Evolutionary conservation across 345 rosid genomes (phyloP).

Genomic region (Stellera chamaejasme): DNA sequence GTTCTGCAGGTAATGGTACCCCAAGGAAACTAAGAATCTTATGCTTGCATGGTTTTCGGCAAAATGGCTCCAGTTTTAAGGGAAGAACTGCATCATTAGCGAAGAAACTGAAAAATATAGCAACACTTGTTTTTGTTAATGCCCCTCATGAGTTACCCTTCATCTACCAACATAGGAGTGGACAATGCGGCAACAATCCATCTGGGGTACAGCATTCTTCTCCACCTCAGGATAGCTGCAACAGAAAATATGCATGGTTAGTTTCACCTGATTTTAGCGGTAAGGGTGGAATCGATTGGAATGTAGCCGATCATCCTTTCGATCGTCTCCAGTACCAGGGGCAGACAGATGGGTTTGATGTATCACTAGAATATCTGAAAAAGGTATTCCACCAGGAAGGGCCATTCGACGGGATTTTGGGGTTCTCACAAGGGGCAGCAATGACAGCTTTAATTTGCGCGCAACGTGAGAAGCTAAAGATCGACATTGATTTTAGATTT

Average conservation of each 20-base stretch:
- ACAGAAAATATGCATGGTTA: conserved; percentile 81
- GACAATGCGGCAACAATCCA: conserved; percentile 12
- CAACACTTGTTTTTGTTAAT: conserved; percentile 67
- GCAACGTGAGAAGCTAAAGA: conserved; percentile 24
- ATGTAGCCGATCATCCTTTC: conserved; percentile 45
- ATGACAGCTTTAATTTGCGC: conserved; percentile 70
- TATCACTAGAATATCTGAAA: conserved; percentile 48
- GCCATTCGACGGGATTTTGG: conserved; percentile 91
- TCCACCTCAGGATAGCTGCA: conserved; percentile 50
- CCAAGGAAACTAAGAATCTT: conserved; percentile 67
- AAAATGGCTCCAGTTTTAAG: conserved; percentile 82
- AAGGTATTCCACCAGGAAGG: conserved; percentile 42
- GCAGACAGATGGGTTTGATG: conserved; percentile 69
- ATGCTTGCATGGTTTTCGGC: conserved; percentile 96
- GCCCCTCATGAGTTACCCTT: conserved; percentile 85
- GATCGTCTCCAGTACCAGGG: conserved; percentile 77
- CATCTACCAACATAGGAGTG: conserved; percentile 40
- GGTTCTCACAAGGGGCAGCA: conserved; percentile 96
- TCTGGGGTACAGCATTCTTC: conserved; percentile 23
- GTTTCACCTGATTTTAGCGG: conserved; percentile 41
- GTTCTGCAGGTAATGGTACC: conserved; percentile 24
- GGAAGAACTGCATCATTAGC: conserved; percentile 92
- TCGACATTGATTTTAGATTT: conserved; percentile 64
- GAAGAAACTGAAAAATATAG: conserved; percentile 78
- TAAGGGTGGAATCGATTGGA: conserved; percentile 41